A percentile compares a stretch with the other conserved stretches of the same genome.
phyloP scores from a whole-genome alignment of 306 rosid genomes.

The Clitoria ternatea region DNA sequence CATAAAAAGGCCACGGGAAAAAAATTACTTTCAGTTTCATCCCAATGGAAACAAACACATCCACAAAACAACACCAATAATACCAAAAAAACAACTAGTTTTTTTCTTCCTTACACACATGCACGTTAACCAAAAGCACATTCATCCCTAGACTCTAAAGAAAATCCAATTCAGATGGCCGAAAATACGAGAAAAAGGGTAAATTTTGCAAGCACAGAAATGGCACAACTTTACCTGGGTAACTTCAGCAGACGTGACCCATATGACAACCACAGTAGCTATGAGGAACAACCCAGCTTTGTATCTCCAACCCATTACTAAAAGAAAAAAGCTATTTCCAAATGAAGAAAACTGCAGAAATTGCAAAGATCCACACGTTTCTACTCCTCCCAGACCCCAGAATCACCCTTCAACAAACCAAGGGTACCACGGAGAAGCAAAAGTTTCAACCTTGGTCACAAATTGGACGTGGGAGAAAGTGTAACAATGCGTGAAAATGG shows the following conservation, averaged over 20 bases:
- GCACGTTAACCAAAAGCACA: slow-evolving; percentile 4
- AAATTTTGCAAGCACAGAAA: neutral
- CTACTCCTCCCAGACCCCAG: slow-evolving; percentile 31
- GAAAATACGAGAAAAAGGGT: neutral
- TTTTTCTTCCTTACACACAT: neutral
- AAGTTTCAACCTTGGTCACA: slow-evolving; percentile 11
- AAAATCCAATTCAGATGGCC: neutral
- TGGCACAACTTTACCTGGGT: slow-evolving; percentile 63
- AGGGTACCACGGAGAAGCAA: slow-evolving; percentile 28
- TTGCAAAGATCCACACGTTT: slow-evolving; percentile 33
- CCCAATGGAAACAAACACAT: neutral
- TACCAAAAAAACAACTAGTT: neutral
- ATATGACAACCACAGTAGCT: slow-evolving; percentile 77
- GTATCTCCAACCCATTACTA: slow-evolving; percentile 72
- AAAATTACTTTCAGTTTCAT: neutral
- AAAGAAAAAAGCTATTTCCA: slow-evolving; percentile 29
- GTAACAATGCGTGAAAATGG: slow-evolving; percentile 10
- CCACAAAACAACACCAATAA: neutral
- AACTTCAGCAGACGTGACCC: slow-evolving; percentile 97
- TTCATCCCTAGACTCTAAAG: neutral
- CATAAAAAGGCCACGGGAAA: neutral
- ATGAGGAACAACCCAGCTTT: slow-evolving; percentile 80
- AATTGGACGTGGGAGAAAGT: slow-evolving; percentile 4
- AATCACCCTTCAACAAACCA: slow-evolving; percentile 21
- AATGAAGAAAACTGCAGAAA: slow-evolving; percentile 17